Percentiles rank a stretch among this genome's conserved stretches.
Conservation (phyloP, 495 filamentous ascomycete species). For the Durotheca rogersii region DNA sequence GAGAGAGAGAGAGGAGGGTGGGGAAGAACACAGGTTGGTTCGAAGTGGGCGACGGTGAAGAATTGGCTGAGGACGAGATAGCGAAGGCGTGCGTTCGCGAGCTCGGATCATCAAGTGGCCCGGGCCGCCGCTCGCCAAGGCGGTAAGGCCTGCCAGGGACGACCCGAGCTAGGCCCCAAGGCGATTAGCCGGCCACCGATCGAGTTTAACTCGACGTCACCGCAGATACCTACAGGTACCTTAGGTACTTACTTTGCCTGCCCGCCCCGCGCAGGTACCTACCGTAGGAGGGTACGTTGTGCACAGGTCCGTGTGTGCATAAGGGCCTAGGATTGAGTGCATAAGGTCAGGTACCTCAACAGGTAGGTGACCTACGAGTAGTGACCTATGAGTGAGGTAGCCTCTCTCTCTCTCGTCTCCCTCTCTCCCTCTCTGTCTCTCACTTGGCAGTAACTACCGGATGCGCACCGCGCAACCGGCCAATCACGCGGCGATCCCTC, state of each 20-base stretch:
- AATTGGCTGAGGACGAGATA: slow-evolving; percentile 25
- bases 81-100: too few species aligned
- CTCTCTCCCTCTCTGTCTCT: too few species aligned
- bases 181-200: slow-evolving; percentile 21
- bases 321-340: too few species aligned
- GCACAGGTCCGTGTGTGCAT: too few species aligned
- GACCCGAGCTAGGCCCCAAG: background rate
- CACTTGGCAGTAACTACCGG: slow-evolving; percentile 29
- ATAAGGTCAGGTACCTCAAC: too few species aligned
- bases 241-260: background rate
- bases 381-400: too few species aligned
- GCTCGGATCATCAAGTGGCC: slow-evolving; percentile 9
- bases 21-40: slow-evolving; percentile 10
- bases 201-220: slow-evolving; percentile 36
- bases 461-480: slow-evolving; percentile 6
- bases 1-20: slow-evolving; percentile 9
- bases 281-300: too few species aligned
- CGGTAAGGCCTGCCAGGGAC: slow-evolving; percentile 26
- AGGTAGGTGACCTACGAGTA: too few species aligned
- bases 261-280: too few species aligned
- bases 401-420: too few species aligned
- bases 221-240: too few species aligned
- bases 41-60: slow-evolving; percentile 32
- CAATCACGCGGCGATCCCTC: too few species aligned
- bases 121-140: slow-evolving; percentile 24